These are phyloP conservation scores for Saturnispora sekii DNA, from an alignment of 805 yeast genomes.

Conservation along the genomic window DNA sequence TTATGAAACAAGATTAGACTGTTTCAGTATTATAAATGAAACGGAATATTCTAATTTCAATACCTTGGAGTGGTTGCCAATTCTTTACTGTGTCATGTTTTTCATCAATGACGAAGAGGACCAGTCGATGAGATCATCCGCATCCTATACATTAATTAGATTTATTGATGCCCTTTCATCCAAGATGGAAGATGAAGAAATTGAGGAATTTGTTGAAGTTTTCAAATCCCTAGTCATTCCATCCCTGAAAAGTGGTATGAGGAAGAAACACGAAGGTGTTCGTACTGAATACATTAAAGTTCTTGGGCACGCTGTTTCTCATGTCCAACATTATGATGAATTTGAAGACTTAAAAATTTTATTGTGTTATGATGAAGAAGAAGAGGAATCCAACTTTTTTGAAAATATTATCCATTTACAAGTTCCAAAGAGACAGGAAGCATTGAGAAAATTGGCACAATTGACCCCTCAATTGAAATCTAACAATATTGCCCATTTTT, in stretches of 20 bases:
- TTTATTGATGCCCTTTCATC: slow-evolving; percentile 50
- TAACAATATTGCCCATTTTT: slow-evolving; percentile 61
- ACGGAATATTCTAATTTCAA: slow-evolving; percentile 33
- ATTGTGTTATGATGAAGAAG: slow-evolving; percentile 57
- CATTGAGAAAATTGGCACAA: slow-evolving; percentile 55
- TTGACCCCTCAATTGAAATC: slow-evolving; percentile 37
- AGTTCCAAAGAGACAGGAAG: slow-evolving; percentile 75
- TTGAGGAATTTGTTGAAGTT: slow-evolving; percentile 27
- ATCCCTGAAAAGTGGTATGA: slow-evolving; percentile 53
- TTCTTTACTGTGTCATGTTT: slow-evolving; percentile 57
- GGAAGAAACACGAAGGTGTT: slow-evolving; percentile 49
- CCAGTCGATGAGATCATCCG: slow-evolving; percentile 68
- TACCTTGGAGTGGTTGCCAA: slow-evolving; percentile 67
- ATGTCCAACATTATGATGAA: slow-evolving; percentile 34
- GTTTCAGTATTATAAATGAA: slow-evolving; percentile 60
- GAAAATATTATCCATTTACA: slow-evolving; percentile 73
- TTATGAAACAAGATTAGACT: slow-evolving; percentile 61
- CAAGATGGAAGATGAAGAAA: slow-evolving; percentile 19
- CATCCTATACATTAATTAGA: slow-evolving; percentile 51
- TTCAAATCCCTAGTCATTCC: slow-evolving; percentile 55
- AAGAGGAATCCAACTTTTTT: slow-evolving; percentile 64
- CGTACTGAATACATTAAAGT: slow-evolving; percentile 65
- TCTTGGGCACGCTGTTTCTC: slow-evolving; percentile 50
- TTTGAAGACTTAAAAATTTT: slow-evolving; percentile 60
- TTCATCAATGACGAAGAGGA: slow-evolving; percentile 74